phyloP scores from a whole-genome alignment of 345 rosid genomes.

The Citrus sp. region DNA sequence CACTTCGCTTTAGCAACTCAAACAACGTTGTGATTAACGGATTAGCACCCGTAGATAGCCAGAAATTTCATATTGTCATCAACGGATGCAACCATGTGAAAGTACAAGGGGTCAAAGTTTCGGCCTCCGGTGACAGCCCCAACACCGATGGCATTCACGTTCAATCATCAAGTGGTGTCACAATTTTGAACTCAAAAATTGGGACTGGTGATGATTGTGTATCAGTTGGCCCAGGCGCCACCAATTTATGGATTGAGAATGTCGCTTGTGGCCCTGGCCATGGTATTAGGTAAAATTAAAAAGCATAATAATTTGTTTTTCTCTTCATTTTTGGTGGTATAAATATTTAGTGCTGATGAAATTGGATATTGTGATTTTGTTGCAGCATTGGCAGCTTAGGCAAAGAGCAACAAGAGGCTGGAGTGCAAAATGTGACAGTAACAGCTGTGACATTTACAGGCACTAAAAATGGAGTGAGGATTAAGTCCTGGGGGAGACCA shows the following conservation, averaged over 20 bases:
- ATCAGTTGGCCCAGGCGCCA: too few species aligned
- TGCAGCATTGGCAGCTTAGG: too few species aligned
- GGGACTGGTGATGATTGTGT: too few species aligned
- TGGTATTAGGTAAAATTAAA: too few species aligned
- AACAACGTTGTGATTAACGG: conserved; percentile 45
- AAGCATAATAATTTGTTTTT: too few species aligned
- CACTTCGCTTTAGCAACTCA: conserved; percentile 46
- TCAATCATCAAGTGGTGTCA: conserved; percentile 30
- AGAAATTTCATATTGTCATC: conserved; percentile 57
- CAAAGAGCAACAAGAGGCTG: conserved; percentile 21
- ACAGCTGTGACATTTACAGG: conserved; percentile 21
- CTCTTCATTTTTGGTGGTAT: too few species aligned
- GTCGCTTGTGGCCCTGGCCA: too few species aligned
- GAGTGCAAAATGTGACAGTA: conserved; percentile 38
- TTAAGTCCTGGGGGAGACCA: conserved; percentile 35
- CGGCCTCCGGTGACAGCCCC: conserved; percentile 56
- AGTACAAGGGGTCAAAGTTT: conserved; percentile 44
- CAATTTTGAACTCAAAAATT: too few species aligned
- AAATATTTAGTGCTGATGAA: too few species aligned
- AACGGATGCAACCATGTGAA: conserved; percentile 51
- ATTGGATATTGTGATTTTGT: too few species aligned
- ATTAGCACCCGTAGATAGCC: conserved; percentile 57
- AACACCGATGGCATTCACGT: conserved; percentile 84
- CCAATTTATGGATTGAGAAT: too few species aligned
- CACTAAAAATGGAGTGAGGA: conserved; percentile 39